A percentile compares a stretch with the other conserved stretches of the same genome.
Conservation (phyloP, 2,329 filamentous ascomycete species). For the Corinectria fuckeliana region DNA sequence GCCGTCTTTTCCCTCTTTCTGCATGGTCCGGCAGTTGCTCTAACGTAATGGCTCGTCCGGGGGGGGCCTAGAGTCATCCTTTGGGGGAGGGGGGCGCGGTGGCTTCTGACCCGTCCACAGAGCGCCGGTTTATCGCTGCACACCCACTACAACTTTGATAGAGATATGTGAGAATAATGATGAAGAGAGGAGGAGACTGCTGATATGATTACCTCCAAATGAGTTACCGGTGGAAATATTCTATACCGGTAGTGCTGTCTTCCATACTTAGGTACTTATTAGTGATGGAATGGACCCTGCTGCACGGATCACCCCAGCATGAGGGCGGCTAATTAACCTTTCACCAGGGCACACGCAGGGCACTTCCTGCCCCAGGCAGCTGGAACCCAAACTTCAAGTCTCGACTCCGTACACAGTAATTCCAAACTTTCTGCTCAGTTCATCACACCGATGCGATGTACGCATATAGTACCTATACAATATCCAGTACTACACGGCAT, state of each 20-base stretch:
- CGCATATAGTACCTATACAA: background rate
- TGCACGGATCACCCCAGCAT: constrained; percentile 12
- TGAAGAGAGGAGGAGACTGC: background rate
- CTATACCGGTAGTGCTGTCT: background rate
- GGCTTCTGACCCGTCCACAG: background rate
- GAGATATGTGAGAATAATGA: background rate
- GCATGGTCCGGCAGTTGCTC: constrained; percentile 40
- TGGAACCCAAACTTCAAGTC: background rate
- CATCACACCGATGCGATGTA: constrained; percentile 15
- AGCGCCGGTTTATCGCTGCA: background rate
- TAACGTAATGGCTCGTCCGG: constrained; percentile 41
- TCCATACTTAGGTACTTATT: too few species aligned
- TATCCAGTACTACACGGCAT: constrained; percentile 4
- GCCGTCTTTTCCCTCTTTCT: constrained; percentile 39
- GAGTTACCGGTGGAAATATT: background rate
- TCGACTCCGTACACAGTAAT: too few species aligned
- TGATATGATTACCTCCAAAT: background rate
- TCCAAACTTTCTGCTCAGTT: too few species aligned
- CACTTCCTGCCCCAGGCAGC: background rate
- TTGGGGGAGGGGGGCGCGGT: background rate
- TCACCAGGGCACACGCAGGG: constrained; percentile 11
- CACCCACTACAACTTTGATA: background rate
- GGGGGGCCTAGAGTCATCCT: constrained; percentile 9
- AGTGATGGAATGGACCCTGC: background rate
- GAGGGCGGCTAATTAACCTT: constrained; percentile 35